Base-by-base conservation (phyloP, 495 filamentous ascomycete genomes). In the Podospora conica region DNA sequence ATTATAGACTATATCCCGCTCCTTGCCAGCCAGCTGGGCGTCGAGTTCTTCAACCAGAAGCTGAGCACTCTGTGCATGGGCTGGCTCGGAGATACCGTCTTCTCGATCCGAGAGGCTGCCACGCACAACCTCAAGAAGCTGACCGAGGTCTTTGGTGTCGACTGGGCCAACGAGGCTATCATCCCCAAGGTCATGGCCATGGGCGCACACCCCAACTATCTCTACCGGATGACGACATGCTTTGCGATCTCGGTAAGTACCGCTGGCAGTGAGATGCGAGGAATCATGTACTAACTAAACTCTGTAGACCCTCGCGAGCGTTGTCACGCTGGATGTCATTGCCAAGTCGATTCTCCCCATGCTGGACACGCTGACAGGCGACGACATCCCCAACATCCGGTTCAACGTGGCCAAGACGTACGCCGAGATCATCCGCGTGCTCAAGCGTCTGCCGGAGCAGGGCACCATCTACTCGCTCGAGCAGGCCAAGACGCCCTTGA, bases 391-490 rank as follows among this genome's bases (percentile, higher is more conserved):
- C 61, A 98, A 98, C 77, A 98, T 98, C 75, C 92, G 95, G 61
- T 98, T 98, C 85, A 98, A 98, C 74, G 94, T 98, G 60, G 96
- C 95, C 63, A 98, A 98, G 80, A 97, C 96, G 27, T 98, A 97
- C 74, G 85, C 87, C 20, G 87, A 94, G 54, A 81, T 98, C 54
- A 93, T 98, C 70, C 87, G 90, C 66, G 92, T 94, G 25, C 82
- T 98, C 73, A 90, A 91, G 77, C 91, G 92, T 63, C 85, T 98
- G 21, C 95, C 95, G 2, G 89, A 89, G 28, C 83, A 94, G 71
- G 91, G 92, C 65, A 98, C 95, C 23, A 83, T 98, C 70, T 86
- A 89, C 71, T 85, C 88, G 59, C 75, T 97, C 53, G 91, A 96
- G 76, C 93, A 96, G 80, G 84, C 86, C 2, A 89, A 87, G 56